Evolutionary conservation across 164 flowering plant species (phyloP).

Genomic region (Euptelea pleiosperma): DNA sequence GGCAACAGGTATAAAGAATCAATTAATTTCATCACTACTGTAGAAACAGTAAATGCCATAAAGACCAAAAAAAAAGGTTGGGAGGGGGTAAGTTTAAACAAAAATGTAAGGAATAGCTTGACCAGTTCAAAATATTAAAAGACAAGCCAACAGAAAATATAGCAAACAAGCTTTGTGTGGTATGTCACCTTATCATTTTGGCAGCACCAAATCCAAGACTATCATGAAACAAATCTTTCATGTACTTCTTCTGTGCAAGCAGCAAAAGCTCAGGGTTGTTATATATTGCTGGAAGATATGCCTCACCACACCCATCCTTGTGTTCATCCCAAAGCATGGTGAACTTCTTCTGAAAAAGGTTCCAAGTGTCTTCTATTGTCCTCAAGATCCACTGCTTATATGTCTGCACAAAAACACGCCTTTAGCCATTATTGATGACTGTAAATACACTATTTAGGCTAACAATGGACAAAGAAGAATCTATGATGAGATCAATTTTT

Average conservation of each 20-base stretch:
- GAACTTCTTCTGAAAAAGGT: slow-evolving; percentile 70
- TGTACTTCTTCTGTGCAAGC: slow-evolving; percentile 49
- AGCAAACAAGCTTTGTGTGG: not conserved
- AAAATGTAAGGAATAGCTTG: too few species aligned
- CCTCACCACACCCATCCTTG: slow-evolving; percentile 84
- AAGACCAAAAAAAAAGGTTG: too few species aligned
- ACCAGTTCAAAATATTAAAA: not conserved
- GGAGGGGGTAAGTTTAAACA: too few species aligned
- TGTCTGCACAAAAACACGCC: slow-evolving; percentile 34
- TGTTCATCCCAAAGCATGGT: slow-evolving; percentile 68
- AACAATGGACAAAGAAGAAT: not conserved
- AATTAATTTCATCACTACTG: too few species aligned
- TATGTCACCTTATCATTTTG: slow-evolving; percentile 90
- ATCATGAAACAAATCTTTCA: slow-evolving; percentile 76
- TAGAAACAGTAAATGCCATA: too few species aligned
- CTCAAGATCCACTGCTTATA: slow-evolving; percentile 82
- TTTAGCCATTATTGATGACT: too few species aligned
- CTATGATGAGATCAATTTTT: too few species aligned
- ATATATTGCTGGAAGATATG: slow-evolving; percentile 77
- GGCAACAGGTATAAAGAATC: too few species aligned
- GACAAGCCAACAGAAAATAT: not conserved
- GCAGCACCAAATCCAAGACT: slow-evolving; percentile 96
- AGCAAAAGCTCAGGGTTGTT: slow-evolving; percentile 55
- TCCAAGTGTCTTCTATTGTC: slow-evolving; percentile 77
- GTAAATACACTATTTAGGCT: too few species aligned